Evolutionary conservation across 2,329 filamentous ascomycete species (phyloP).

Genomic region (Penicillium brevicompactum): DNA sequence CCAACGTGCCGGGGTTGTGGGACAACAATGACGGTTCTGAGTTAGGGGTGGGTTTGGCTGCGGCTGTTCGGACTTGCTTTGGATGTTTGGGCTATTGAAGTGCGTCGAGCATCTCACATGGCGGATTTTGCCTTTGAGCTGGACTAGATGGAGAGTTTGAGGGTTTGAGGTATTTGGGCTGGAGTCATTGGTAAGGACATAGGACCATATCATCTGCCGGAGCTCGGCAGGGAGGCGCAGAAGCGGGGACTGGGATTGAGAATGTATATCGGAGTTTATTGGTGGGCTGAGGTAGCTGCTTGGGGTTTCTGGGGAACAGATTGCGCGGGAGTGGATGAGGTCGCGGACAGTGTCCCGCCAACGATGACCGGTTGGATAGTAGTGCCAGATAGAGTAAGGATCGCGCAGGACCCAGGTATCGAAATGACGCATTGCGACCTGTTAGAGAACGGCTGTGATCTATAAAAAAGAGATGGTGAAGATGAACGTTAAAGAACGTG

Average conservation of each 20-base stretch:
- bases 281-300: slow-evolving; percentile 1
- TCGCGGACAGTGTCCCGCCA: slow-evolving; percentile 40
- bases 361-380: slow-evolving; percentile 37
- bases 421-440: slow-evolving; percentile 36
- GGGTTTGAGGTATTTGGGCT: slow-evolving; percentile 2
- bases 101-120: slow-evolving; percentile 34
- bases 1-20: slow-evolving; percentile 35
- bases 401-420: slow-evolving; percentile 42
- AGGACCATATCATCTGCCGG: slow-evolving; percentile 41
- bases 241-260: slow-evolving; percentile 24
- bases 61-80: background rate
- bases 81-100: too few relatives aligned
- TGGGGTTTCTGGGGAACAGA: slow-evolving; percentile 30
- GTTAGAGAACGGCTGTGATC: background rate
- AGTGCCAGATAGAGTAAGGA: slow-evolving; percentile 43
- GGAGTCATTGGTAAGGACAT: slow-evolving; percentile 35
- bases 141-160: slow-evolving; percentile 39
- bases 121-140: slow-evolving; percentile 37
- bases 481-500: background rate
- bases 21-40: slow-evolving; percentile 37
- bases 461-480: background rate
- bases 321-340: slow-evolving; percentile 39
- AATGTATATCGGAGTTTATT: slow-evolving; percentile 19
- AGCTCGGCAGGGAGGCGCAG: slow-evolving; percentile 38
- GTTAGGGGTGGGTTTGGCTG: slow-evolving; percentile 23